phyloP scores from a whole-genome alignment of 1,284 basidiomycete species.

The Gomphus sp. region DNA sequence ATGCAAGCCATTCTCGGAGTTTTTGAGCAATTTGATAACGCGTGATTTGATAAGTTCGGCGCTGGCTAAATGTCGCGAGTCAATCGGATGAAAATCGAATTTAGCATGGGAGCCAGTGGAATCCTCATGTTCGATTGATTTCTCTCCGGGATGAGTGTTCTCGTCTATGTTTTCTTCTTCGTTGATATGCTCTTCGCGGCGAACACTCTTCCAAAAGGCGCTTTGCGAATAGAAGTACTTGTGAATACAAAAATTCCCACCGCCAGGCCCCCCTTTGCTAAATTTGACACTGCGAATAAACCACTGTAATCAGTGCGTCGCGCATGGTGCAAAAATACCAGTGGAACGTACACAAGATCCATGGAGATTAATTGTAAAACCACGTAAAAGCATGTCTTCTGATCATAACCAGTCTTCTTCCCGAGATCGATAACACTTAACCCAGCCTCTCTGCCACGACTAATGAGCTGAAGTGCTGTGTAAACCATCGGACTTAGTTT shows the following conservation, averaged over 20 bases:
- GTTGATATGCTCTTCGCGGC: conserved; percentile 45
- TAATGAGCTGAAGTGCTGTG: conserved; percentile 77
- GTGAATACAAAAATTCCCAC: conserved; percentile 62
- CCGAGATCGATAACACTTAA: conserved; percentile 74
- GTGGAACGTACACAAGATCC: conserved; percentile 58
- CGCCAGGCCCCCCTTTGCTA: conserved; percentile 62
- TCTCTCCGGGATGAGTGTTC: conserved; percentile 23
- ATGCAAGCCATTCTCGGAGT: conserved; percentile 58
- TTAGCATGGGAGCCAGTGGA: conserved; percentile 7
- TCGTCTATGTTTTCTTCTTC: conserved; percentile 32
- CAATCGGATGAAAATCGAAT: conserved; percentile 60
- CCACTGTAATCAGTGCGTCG: not conserved
- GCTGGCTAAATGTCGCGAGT: conserved; percentile 66
- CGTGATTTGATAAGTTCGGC: conserved; percentile 57
- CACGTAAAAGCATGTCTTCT: conserved; percentile 84
- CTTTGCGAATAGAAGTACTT: conserved; percentile 70
- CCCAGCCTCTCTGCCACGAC: conserved; percentile 68
- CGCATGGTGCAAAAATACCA: not conserved
- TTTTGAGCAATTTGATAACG: conserved; percentile 56
- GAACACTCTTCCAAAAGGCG: conserved; percentile 60
- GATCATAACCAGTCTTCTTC: conserved; percentile 73
- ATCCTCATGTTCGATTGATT: not conserved
- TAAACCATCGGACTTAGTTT: conserved; percentile 80
- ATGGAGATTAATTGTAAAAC: conserved; percentile 66
- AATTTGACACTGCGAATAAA: conserved; percentile 51